Percentiles rank a stretch among this genome's conserved stretches.
Evolutionary conservation across 2,329 filamentous ascomycete species (phyloP).

Genomic region (Epichloe typhina): DNA sequence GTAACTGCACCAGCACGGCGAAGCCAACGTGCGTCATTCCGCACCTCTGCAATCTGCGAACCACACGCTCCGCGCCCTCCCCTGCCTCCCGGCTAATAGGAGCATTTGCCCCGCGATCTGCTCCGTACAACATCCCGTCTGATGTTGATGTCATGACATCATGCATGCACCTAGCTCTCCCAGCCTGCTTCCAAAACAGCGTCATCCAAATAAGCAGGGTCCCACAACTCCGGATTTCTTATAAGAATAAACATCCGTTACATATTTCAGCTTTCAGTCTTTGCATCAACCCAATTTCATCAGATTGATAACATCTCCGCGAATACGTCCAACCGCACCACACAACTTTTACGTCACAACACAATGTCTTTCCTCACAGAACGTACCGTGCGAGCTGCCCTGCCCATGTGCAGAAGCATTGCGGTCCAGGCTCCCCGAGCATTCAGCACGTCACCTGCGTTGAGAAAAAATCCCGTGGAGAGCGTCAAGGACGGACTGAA

Average conservation of each 20-base stretch:
- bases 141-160: constrained; percentile 6
- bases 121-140: neutral
- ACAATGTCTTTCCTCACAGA: constrained; percentile 42
- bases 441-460: constrained; percentile 34
- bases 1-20: neutral
- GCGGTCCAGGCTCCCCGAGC: constrained; percentile 29
- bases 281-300: neutral
- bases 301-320: neutral
- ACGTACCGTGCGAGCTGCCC: constrained; percentile 29
- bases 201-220: neutral
- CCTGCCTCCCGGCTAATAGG: constrained; percentile 2
- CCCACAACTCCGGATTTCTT: neutral
- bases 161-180: neutral
- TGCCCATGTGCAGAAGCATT: constrained; percentile 24
- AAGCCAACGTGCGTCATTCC: constrained; percentile 1
- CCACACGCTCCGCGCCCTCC: too few species aligned
- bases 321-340: neutral
- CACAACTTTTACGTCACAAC: constrained; percentile 4
- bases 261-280: neutral
- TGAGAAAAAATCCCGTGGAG: constrained; percentile 37
- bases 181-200: neutral
- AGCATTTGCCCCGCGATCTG: constrained; percentile 6
- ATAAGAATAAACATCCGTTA: neutral
- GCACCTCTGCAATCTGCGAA: neutral
- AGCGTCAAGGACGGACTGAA: constrained; percentile 47